Conservation (phyloP, 352 stramenopile genomes). For the Globisporangium sylvaticum region DNA sequence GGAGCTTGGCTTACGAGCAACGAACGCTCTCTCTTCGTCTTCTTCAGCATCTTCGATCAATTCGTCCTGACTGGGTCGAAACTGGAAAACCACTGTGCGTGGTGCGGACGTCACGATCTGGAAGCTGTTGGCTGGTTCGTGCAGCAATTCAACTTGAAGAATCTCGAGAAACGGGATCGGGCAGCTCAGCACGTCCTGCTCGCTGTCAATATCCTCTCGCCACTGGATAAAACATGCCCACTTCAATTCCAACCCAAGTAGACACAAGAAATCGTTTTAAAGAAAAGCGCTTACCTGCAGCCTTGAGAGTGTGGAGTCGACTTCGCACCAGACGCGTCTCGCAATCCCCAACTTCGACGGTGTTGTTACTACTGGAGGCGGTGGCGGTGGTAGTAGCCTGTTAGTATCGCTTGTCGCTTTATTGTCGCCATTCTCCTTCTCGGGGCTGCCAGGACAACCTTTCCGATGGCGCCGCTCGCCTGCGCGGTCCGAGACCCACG, state of each 20-base stretch:
- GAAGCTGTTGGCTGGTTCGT: slow-evolving; percentile 29
- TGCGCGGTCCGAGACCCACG: slow-evolving; percentile 31
- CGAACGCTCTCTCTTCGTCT: slow-evolving; percentile 1
- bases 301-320: slow-evolving; percentile 34
- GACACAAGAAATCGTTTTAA: too few species aligned
- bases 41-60: background rate
- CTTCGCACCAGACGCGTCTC: slow-evolving; percentile 51
- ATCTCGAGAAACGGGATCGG: slow-evolving; percentile 36
- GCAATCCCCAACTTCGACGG: slow-evolving; percentile 24
- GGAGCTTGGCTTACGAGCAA: background rate
- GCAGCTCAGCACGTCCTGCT: slow-evolving; percentile 8
- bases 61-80: slow-evolving; percentile 13
- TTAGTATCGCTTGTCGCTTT: background rate
- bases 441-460: slow-evolving; percentile 7
- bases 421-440: background rate
- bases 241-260: too few species aligned
- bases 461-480: slow-evolving; percentile 26
- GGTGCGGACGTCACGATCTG: slow-evolving; percentile 28
- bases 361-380: background rate
- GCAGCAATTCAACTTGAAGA: slow-evolving; percentile 17
- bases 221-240: too few species aligned
- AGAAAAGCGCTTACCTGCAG: slow-evolving; percentile 26
- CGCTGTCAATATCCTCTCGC: slow-evolving; percentile 24
- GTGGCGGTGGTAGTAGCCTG: background rate
- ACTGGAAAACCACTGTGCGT: slow-evolving; percentile 48